Conservation (phyloP, 2,329 filamentous ascomycete genomes). For the Fusarium mangiferae region DNA sequence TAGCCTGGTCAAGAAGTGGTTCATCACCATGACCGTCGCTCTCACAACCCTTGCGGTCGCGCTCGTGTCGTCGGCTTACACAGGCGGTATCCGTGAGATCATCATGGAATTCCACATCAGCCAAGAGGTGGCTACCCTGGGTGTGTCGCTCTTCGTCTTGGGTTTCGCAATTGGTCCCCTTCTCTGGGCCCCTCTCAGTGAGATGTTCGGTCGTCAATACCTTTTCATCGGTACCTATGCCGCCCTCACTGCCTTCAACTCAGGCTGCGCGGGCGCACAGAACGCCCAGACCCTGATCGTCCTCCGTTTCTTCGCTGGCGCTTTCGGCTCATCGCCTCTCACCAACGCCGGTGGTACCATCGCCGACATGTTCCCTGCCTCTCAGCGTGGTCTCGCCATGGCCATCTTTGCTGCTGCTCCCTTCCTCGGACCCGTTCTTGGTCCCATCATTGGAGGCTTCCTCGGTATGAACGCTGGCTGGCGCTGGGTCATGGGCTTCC, state of each 20-base stretch:
- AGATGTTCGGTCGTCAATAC: constrained; percentile 74
- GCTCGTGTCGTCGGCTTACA: constrained; percentile 32
- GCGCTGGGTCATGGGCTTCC: constrained; percentile 86
- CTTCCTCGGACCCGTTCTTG: constrained; percentile 73
- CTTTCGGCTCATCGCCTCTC: constrained; percentile 75
- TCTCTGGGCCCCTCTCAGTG: constrained; percentile 78
- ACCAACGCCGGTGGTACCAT: constrained; percentile 66
- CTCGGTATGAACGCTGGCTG: constrained; percentile 75
- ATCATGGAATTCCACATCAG: constrained; percentile 31
- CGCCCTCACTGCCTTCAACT: constrained; percentile 78
- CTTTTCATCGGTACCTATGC: constrained; percentile 67
- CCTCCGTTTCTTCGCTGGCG: constrained; percentile 78
- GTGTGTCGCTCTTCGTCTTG: constrained; percentile 34
- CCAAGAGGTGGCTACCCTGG: constrained; percentile 33
- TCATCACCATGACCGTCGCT: constrained; percentile 35
- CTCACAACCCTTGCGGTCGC: constrained; percentile 30
- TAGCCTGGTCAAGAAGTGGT: constrained; percentile 29
- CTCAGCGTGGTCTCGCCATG: constrained; percentile 85
- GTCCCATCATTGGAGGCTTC: constrained; percentile 70
- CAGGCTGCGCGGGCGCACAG: constrained; percentile 77
- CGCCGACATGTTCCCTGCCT: constrained; percentile 80
- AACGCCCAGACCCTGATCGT: constrained; percentile 79
- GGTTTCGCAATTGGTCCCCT: constrained; percentile 72
- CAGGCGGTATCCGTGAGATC: constrained; percentile 29
- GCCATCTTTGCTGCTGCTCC: constrained; percentile 82